Evolutionary conservation across 495 filamentous ascomycete species (phyloP), one percentile per base, ranked within the genome.

Genomic region (Aspergillus haitiensis): DNA sequence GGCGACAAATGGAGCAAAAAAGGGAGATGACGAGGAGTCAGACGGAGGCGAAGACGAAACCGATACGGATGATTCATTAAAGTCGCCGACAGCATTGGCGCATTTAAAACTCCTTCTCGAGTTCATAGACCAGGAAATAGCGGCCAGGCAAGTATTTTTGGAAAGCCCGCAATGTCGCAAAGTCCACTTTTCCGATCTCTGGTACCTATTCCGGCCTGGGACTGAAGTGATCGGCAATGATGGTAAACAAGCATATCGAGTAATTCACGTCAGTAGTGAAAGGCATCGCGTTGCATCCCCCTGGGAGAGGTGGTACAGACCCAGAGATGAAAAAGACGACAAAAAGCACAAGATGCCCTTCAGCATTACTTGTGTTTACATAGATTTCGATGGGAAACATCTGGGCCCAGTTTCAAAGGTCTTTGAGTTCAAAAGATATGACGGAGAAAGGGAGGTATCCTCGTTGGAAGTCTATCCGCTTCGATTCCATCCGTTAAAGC

Each of bases 181-280:
- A 51, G 59, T 78, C n/a, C 48, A 62, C n/a, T 79, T 74, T 55
- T 37, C 63, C 2, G 74, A 79, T 45, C 27, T 79, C 1, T 79
- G 76, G 76, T 64, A 75, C 53, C 55, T 79, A 2, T 79, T 77
- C 62, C 55, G 58, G 39, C 70, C 72, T 42, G 61, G 76, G 2
- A 65, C 50, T n/a, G 70, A 68, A 52, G 69, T 73, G 2, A 63
- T 67, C 53, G 63, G 39, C 27, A 52, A 52, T 44, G 58, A 54
- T 31, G 46, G 36, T 15, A 55, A 58, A 31, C 71, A 75, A 42
- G 70, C 46, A 6, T 74, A 72, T 33, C 65, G 71, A 0, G 55
- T 73, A 5, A 21, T 72, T n/a, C 9, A 57, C 6, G 50, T 70
- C 32, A 52, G 57, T 31, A 67, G 70, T 59, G 7, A 61, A 31